Conservation (phyloP, 169 alveolate genomes). For the Babesia divergens region DNA sequence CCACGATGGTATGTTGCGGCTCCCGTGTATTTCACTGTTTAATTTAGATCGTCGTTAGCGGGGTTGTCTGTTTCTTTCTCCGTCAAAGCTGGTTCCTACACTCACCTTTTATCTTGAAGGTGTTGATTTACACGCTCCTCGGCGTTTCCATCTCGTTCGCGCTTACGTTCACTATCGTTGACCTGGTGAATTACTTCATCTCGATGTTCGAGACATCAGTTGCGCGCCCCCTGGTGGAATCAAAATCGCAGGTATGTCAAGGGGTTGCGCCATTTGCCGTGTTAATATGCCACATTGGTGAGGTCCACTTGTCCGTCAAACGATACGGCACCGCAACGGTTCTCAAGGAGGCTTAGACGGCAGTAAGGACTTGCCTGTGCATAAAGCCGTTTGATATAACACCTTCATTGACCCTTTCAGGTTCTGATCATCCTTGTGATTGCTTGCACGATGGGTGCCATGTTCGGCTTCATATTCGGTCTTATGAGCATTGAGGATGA, state of each 20-base stretch:
- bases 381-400: neutral
- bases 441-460: slow-evolving; percentile 89
- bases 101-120: slow-evolving; percentile 76
- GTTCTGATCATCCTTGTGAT: slow-evolving; percentile 81
- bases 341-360: too few species aligned
- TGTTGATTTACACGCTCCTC: slow-evolving; percentile 89
- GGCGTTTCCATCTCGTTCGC: slow-evolving; percentile 94
- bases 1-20: slow-evolving; percentile 69
- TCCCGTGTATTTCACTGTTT: neutral
- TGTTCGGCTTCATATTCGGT: slow-evolving; percentile 93
- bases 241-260: slow-evolving; percentile 78
- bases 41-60: slow-evolving; percentile 81
- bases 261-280: too few species aligned
- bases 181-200: slow-evolving; percentile 83
- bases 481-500: slow-evolving; percentile 90
- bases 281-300: too few species aligned
- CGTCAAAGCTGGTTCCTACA: slow-evolving; percentile 88
- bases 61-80: slow-evolving; percentile 87
- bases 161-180: slow-evolving; percentile 88
- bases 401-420: slow-evolving; percentile 38
- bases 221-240: slow-evolving; percentile 87
- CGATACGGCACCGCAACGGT: too few species aligned
- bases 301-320: too few species aligned
- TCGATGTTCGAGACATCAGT: slow-evolving; percentile 81
- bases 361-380: neutral